phyloP scores from a whole-genome alignment of 192 early-diverging fungal species.

The Gaertneriomyces semiglobifer region DNA sequence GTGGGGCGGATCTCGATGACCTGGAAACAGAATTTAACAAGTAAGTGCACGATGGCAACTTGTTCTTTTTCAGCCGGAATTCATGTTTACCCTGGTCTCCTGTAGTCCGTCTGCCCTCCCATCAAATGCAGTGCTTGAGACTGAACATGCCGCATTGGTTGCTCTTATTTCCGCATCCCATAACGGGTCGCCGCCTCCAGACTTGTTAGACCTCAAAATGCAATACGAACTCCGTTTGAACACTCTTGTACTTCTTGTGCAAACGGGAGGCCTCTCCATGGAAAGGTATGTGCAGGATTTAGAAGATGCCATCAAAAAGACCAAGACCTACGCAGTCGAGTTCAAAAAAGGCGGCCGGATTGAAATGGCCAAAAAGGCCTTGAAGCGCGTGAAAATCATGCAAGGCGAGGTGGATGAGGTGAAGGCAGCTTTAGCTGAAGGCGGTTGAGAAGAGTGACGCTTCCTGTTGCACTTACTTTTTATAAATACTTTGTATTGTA shows the following conservation, averaged over 20 bases:
- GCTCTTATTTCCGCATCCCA: constrained; percentile 46
- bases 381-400: constrained; percentile 72
- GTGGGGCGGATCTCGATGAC: constrained; percentile 1
- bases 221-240: constrained; percentile 69
- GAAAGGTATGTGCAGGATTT: constrained; percentile 30
- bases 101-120: constrained; percentile 32
- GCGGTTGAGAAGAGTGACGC: too few species aligned
- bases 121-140: constrained; percentile 73
- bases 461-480: too few species aligned
- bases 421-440: constrained; percentile 47
- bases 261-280: constrained; percentile 66
- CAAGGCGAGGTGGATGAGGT: constrained; percentile 73
- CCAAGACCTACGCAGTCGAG: constrained; percentile 59
- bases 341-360: constrained; percentile 66
- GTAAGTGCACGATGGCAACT: constrained; percentile 4
- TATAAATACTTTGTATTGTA: too few species aligned
- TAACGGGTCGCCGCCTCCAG: constrained; percentile 49
- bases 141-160: constrained; percentile 52
- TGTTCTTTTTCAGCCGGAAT: too few species aligned
- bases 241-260: background rate
- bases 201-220: constrained; percentile 60
- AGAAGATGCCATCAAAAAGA: constrained; percentile 31
- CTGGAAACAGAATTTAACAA: constrained; percentile 26
- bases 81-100: too few species aligned
- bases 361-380: constrained; percentile 64